A percentile compares a stretch with the other conserved stretches of the same genome.
Conservation (phyloP, 2,329 filamentous ascomycete species). For the Tricladium varicosporioides region DNA sequence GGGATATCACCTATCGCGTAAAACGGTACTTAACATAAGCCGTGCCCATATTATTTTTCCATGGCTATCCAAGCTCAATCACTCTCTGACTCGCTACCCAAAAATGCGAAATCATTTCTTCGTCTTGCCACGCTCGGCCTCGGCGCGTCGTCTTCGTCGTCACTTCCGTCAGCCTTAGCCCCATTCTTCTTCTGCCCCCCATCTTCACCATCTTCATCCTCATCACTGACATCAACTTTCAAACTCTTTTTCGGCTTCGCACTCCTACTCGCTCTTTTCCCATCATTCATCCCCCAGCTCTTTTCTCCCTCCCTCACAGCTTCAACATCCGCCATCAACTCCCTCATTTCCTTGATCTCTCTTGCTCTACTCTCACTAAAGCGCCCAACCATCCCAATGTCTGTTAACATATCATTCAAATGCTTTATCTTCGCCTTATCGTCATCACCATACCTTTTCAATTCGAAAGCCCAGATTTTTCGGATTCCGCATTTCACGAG, state of each 20-base stretch:
- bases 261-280: conserved; percentile 31
- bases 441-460: conserved; percentile 71
- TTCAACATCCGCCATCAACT: conserved; percentile 81
- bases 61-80: conserved; percentile 16
- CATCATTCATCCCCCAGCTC: conserved; percentile 63
- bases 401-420: conserved; percentile 73
- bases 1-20: no score
- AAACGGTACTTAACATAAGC: no score
- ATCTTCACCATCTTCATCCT: conserved; percentile 22
- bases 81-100: conserved; percentile 65
- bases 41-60: no score
- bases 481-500: conserved; percentile 87
- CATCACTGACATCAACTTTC: conserved; percentile 33
- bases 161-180: conserved; percentile 9
- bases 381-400: conserved; percentile 83
- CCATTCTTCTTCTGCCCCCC: conserved; percentile 7
- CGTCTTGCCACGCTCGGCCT: conserved; percentile 38
- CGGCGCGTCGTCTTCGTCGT: conserved; percentile 14
- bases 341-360: conserved; percentile 83
- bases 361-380: conserved; percentile 82
- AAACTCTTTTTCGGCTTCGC: conserved; percentile 37
- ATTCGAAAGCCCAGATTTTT: conserved; percentile 86
- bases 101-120: conserved; percentile 56
- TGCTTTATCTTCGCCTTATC: conserved; percentile 78
- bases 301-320: conserved; percentile 79